A percentile compares a stretch with the other conserved stretches of the same genome.
These are phyloP conservation scores for Lentinula aciculospora DNA, from an alignment of 768 basidiomycete species.

Conservation along the genomic window DNA sequence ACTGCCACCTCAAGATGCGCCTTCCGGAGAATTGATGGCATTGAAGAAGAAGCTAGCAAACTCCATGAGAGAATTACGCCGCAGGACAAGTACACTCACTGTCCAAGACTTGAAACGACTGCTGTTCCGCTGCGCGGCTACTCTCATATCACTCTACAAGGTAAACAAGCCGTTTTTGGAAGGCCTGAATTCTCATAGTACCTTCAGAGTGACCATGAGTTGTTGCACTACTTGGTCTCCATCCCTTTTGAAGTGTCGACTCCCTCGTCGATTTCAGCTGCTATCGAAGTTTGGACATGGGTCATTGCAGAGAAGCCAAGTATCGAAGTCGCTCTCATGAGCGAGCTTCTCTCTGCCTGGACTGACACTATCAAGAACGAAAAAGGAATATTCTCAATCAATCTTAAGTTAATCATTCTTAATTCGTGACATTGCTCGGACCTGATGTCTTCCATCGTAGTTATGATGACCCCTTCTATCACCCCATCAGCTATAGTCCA, in stretches of 20 bases:
- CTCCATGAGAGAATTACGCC: constrained; percentile 61
- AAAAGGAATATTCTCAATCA: constrained; percentile 78
- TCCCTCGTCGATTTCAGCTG: constrained; percentile 78
- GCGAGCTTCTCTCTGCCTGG: constrained; percentile 87
- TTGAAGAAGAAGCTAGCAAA: constrained; percentile 65
- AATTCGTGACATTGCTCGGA: not conserved
- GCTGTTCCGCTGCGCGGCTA: constrained; percentile 82
- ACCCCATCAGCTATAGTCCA: constrained; percentile 83
- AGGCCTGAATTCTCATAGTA: not conserved
- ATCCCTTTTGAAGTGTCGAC: constrained; percentile 89
- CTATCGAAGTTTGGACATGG: constrained; percentile 96
- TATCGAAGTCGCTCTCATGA: constrained; percentile 78
- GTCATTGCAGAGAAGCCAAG: constrained; percentile 81
- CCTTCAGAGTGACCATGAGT: constrained; percentile 71
- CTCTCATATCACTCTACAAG: constrained; percentile 63
- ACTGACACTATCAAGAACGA: constrained; percentile 68
- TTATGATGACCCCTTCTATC: constrained; percentile 82
- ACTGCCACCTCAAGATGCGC: constrained; percentile 52
- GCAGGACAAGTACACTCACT: constrained; percentile 67
- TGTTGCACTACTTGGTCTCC: constrained; percentile 81
- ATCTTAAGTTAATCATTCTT: constrained; percentile 61
- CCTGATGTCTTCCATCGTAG: constrained; percentile 34
- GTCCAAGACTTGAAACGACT: constrained; percentile 81
- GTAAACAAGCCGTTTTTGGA: constrained; percentile 25
- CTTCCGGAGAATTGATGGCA: constrained; percentile 54